These are phyloP conservation scores for Amanita subjunquillea DNA, from an alignment of 768 basidiomycete genomes.

Conservation along the genomic window DNA sequence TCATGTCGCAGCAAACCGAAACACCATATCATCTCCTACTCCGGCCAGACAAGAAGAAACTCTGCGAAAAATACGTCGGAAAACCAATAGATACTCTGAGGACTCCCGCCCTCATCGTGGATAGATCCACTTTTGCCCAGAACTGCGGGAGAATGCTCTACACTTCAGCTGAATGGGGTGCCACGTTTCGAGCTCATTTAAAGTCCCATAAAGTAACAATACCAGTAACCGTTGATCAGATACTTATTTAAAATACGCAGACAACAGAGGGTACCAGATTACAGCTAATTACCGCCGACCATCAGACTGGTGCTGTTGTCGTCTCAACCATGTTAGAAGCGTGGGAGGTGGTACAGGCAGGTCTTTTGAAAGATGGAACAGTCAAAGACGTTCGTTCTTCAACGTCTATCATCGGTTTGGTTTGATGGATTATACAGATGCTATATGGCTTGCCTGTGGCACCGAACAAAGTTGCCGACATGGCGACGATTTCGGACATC, in stretches of 20 bases:
- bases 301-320: constrained; percentile 51
- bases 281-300: constrained; percentile 48
- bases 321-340: constrained; percentile 83
- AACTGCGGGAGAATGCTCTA: constrained; percentile 71
- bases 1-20: constrained; percentile 15
- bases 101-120: constrained; percentile 73
- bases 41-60: constrained; percentile 33
- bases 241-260: constrained; percentile 22
- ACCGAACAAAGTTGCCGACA: constrained; percentile 61
- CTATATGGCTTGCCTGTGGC: constrained; percentile 72
- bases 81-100: constrained; percentile 45
- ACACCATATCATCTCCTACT: constrained; percentile 14
- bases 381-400: constrained; percentile 60
- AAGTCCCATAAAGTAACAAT: constrained; percentile 68
- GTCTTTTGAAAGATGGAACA: constrained; percentile 58
- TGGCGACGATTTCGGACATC: constrained; percentile 48
- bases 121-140: constrained; percentile 56
- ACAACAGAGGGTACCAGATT: constrained; percentile 67
- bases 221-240: not conserved
- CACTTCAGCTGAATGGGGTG: constrained; percentile 55
- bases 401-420: constrained; percentile 4
- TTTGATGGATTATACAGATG: constrained; percentile 34
- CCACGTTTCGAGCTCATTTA: constrained; percentile 71
- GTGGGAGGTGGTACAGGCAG: constrained; percentile 58
- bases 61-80: constrained; percentile 48